Evolutionary conservation across 2,329 filamentous ascomycete species (phyloP), one percentile per base, ranked within the genome.

Genomic region (Neocatenulostroma microsporum): DNA sequence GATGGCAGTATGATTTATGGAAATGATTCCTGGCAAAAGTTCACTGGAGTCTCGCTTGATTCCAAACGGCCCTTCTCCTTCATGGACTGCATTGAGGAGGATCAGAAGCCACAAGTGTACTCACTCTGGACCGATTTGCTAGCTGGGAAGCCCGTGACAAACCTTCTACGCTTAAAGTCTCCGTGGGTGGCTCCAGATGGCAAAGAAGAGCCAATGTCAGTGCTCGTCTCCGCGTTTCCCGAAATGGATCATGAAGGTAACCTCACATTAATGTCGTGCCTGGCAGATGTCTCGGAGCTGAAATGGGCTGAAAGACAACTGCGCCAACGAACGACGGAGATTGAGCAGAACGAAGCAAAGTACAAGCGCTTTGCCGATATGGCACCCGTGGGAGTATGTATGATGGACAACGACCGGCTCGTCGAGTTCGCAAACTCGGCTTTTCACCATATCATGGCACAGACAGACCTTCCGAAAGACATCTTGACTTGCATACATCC

Each of bases 341-440:
- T 70, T 3, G 65, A 67, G 18, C 71, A 74, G 38, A 72, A 78
- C 54, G 84, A 91, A 56, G 80, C 82, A 21, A 80, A 81, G 40
- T 91, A 91, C 55, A 85, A 82, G 1, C 72, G 83, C 29, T 87
- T 91, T 82, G 83, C 84, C 2, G 84, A 88, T 53, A 84, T 86
- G 45, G 82, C 83, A 0, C 84, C 84, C 0, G 84, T 88, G 1
- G 85, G 84, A 19, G 81, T 93, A 64, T 89, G 89, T 56, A 88
- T 91, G 47, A 82, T 83, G n/a, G 74, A 86, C 52, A 70, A 74
- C 0, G 60, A 68, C 26, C 84, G 85, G 3, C 66, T 72, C 17
- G 83, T 91, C 49, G 83, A 74, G 8, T 91, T 85, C 55, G 84
- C 80, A 55, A 93, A 93, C 55, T 82, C 88, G 44, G 84, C 82